phyloP scores from a whole-genome alignment of 306 rosid species.

The Astragalus glycyphyllos region DNA sequence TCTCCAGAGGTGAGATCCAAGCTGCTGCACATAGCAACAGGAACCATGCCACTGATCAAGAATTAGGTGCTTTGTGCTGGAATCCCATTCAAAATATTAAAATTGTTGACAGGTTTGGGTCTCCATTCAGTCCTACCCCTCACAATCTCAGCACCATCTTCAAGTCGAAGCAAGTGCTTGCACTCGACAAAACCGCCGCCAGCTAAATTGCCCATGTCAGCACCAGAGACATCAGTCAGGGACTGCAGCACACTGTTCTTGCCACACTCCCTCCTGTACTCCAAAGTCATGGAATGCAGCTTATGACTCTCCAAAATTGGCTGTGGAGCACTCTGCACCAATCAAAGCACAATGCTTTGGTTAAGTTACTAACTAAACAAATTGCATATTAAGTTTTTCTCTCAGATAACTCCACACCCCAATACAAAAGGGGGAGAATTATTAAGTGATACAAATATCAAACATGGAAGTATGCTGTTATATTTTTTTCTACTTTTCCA shows the following conservation, averaged over 20 bases:
- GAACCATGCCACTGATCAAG: constrained; percentile 21
- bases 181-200: constrained; percentile 65
- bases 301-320: constrained; percentile 83
- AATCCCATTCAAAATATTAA: constrained; percentile 49
- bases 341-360: constrained; percentile 26
- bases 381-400: not conserved
- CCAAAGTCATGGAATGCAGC: constrained; percentile 71
- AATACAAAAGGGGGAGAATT: not conserved
- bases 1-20: constrained; percentile 40
- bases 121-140: constrained; percentile 95
- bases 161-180: constrained; percentile 83
- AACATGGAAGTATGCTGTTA: not conserved
- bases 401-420: not conserved
- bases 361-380: constrained; percentile 14
- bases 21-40: constrained; percentile 27
- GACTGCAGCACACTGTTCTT: constrained; percentile 86
- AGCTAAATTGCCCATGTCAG: constrained; percentile 54
- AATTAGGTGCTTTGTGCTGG: constrained; percentile 51
- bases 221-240: constrained; percentile 63
- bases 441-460: too few species aligned
- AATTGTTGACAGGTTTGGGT: constrained; percentile 61
- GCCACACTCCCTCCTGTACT: constrained; percentile 95
- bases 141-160: constrained; percentile 83
- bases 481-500: too few species aligned
- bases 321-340: constrained; percentile 90